Evolutionary conservation across 169 alveolate species (phyloP).

Genomic region (Babesia caballi): DNA sequence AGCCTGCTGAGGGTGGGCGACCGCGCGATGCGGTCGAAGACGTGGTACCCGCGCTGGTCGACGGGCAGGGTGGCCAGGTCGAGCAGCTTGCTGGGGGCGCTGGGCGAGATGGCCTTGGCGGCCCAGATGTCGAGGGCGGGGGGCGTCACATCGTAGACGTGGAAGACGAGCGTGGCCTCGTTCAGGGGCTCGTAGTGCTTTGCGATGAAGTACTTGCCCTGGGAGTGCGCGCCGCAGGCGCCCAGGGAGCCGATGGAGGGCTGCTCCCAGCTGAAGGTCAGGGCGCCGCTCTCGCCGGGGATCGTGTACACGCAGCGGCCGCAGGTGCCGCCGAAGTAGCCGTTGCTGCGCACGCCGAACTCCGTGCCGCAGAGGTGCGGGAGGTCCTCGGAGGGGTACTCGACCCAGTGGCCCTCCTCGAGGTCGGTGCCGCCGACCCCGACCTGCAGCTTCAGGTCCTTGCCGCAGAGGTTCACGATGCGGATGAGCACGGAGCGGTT

Average conservation of each 20-base stretch:
- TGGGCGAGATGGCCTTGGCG: constrained; percentile 52
- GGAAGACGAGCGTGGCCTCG: constrained; percentile 80
- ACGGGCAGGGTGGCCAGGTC: constrained; percentile 7
- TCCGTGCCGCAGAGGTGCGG: constrained; percentile 77
- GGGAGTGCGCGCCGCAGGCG: constrained; percentile 72
- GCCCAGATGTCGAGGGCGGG: constrained; percentile 63
- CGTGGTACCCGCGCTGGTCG: constrained; percentile 19
- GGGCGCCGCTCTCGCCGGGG: constrained; percentile 71
- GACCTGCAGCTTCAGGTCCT: constrained; percentile 54
- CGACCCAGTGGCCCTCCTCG: constrained; percentile 79
- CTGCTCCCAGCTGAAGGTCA: constrained; percentile 73
- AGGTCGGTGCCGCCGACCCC: constrained; percentile 20
- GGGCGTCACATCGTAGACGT: constrained; percentile 70
- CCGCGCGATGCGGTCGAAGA: constrained; percentile 2
- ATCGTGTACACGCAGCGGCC: constrained; percentile 72
- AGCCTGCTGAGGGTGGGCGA: background rate
- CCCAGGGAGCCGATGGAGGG: constrained; percentile 70
- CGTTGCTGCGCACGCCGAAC: constrained; percentile 79
- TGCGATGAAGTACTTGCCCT: constrained; percentile 65
- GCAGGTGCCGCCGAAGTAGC: constrained; percentile 74
- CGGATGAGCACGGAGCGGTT: constrained; percentile 78
- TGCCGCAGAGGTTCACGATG: constrained; percentile 78
- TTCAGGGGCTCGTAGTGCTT: constrained; percentile 75
- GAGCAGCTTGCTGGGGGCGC: constrained; percentile 6
- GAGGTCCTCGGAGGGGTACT: constrained; percentile 80